phyloP scores from a whole-genome alignment of 1,139 yeast genomes.

The Candida pseudocylindracea region DNA sequence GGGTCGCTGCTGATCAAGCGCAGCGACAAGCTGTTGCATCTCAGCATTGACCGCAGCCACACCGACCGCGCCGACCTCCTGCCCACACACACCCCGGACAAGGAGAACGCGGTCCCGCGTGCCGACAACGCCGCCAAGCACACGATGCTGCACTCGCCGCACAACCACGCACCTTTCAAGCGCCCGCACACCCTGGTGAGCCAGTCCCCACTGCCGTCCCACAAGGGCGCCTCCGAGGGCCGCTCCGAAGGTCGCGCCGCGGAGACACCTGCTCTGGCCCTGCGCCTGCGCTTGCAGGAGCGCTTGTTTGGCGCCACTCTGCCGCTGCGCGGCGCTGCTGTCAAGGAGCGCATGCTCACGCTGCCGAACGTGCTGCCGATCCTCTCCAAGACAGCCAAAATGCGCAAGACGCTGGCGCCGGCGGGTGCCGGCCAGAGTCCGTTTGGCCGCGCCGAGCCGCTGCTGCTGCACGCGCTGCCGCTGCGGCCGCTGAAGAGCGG shows the following conservation, averaged over 20 bases:
- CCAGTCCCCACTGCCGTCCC: slow-evolving; percentile 19
- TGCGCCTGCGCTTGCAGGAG: no score
- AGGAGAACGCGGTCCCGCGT: slow-evolving; percentile 5
- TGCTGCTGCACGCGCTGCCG: not conserved
- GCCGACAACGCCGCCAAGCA: slow-evolving; percentile 4
- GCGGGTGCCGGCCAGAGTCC: not conserved
- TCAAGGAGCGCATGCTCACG: no score
- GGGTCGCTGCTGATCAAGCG: not conserved
- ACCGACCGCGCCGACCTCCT: slow-evolving; percentile 9
- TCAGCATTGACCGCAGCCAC: slow-evolving; percentile 5
- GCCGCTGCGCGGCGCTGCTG: no score
- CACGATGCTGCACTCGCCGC: slow-evolving; percentile 1
- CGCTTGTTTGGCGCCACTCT: no score
- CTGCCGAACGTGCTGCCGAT: no score
- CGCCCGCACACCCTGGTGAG: slow-evolving; percentile 23
- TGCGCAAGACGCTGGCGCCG: slow-evolving; percentile 10
- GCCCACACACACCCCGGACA: slow-evolving; percentile 5
- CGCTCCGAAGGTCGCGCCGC: not conserved
- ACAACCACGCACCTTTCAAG: slow-evolving; percentile 14
- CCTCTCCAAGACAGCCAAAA: slow-evolving; percentile 9
- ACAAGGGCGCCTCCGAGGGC: not conserved
- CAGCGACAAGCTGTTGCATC: slow-evolving; percentile 2
- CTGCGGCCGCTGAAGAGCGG: no score
- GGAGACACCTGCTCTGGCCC: no score
- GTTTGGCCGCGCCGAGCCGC: not conserved